These are phyloP conservation scores for Forsythia suspensa DNA, from an alignment of 257 asterid species.

Conservation along the genomic window DNA sequence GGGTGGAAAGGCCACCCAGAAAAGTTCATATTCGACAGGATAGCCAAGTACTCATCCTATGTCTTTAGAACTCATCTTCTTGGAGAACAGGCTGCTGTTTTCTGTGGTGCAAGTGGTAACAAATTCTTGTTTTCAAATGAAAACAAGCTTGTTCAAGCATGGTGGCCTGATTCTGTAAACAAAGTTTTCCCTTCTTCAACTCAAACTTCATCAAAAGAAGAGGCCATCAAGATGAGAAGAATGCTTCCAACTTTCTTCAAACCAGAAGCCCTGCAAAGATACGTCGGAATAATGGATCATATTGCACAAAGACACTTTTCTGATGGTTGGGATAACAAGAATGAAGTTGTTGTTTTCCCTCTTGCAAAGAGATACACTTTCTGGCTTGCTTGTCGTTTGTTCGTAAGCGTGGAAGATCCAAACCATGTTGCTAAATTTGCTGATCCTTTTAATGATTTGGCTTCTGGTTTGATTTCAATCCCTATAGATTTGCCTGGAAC, in stretches of 20 bases:
- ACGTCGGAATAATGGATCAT: constrained; percentile 57
- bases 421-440: constrained; percentile 30
- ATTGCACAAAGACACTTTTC: constrained; percentile 46
- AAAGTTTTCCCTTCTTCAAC: constrained; percentile 56
- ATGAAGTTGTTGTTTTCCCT: constrained; percentile 36
- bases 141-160: constrained; percentile 54
- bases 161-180: constrained; percentile 58
- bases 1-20: constrained; percentile 65
- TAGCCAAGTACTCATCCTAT: constrained; percentile 39
- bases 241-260: constrained; percentile 58
- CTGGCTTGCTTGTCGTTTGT: constrained; percentile 47
- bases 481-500: constrained; percentile 62
- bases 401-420: constrained; percentile 57
- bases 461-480: constrained; percentile 49
- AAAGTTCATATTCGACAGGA: constrained; percentile 53
- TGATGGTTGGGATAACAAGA: constrained; percentile 40
- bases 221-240: constrained; percentile 50
- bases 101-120: constrained; percentile 51
- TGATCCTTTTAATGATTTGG: constrained; percentile 40
- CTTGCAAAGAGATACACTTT: constrained; percentile 50
- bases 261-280: constrained; percentile 51
- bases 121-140: constrained; percentile 67
- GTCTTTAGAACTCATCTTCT: constrained; percentile 50
- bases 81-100: constrained; percentile 46
- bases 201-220: constrained; percentile 47